Percentiles rank a stretch among this genome's conserved stretches.
Evolutionary conservation across 2,329 filamentous ascomycete genomes (phyloP).

Genomic region (Epichloe sp.): DNA sequence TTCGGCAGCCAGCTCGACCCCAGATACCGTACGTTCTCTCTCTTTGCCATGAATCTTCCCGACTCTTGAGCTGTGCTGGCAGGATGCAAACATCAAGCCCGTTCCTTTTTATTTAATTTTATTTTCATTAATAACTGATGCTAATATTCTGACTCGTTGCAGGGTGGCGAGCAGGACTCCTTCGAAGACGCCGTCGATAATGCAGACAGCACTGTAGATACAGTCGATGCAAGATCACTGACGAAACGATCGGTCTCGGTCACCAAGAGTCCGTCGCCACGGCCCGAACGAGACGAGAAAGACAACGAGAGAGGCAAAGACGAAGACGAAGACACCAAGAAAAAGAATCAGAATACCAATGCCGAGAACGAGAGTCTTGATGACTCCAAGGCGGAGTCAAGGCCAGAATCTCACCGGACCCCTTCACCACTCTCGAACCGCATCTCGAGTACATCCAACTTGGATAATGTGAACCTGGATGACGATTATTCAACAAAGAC

Average conservation of each 20-base stretch:
- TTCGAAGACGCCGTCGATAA: conserved; percentile 75
- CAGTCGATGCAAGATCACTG: conserved; percentile 51
- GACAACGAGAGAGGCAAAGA: background rate
- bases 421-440: conserved; percentile 29
- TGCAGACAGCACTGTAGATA: conserved; percentile 37
- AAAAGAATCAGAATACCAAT: conserved; percentile 8
- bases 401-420: conserved; percentile 15
- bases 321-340: conserved; percentile 5
- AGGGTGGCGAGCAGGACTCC: conserved; percentile 24
- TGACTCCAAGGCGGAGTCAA: conserved; percentile 10
- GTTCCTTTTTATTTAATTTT: background rate
- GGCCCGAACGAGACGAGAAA: conserved; percentile 1
- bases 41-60: background rate
- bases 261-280: conserved; percentile 19
- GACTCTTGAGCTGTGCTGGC: background rate
- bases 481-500: conserved; percentile 33
- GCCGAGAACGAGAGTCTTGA: conserved; percentile 5
- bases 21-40: conserved; percentile 14
- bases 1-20: conserved; percentile 18
- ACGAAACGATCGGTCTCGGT: conserved; percentile 31
- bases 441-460: conserved; percentile 32
- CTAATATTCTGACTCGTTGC: conserved; percentile 8
- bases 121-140: background rate
- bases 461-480: conserved; percentile 55
- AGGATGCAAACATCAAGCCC: background rate